Conservation (phyloP, 331 rosid genomes). For the Malus hybrid region DNA sequence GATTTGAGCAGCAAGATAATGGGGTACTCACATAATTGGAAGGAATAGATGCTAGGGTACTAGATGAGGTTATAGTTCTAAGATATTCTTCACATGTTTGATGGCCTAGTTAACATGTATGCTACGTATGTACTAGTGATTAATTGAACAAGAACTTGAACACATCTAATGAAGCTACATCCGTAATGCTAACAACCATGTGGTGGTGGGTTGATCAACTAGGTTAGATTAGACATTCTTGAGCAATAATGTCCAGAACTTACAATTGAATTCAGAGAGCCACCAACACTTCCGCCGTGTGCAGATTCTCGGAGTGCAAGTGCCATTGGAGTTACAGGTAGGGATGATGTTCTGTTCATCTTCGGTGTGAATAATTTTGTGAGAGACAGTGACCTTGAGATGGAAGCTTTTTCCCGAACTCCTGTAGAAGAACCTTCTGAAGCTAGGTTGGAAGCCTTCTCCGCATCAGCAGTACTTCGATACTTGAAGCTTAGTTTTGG, state of each 20-base stretch:
- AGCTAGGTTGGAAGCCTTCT: constrained; percentile 34
- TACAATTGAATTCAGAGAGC: constrained; percentile 41
- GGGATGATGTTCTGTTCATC: constrained; percentile 78
- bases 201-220: background rate
- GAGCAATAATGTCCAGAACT: constrained; percentile 18
- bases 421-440: constrained; percentile 45
- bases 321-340: constrained; percentile 69
- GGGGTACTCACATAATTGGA: background rate
- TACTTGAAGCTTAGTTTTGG: constrained; percentile 68
- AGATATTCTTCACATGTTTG: background rate
- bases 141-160: constrained; percentile 6
- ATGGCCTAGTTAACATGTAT: background rate
- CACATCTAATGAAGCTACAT: background rate
- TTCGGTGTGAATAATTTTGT: constrained; percentile 60
- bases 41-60: no score
- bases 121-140: background rate
- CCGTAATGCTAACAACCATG: background rate
- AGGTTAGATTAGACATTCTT: background rate
- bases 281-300: constrained; percentile 44
- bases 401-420: constrained; percentile 47
- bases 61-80: background rate
- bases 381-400: constrained; percentile 64
- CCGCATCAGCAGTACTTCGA: constrained; percentile 57
- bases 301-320: constrained; percentile 42
- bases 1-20: background rate